Conservation (phyloP, 192 early-diverging fungal species). For the Nowakowskiella sp. region DNA sequence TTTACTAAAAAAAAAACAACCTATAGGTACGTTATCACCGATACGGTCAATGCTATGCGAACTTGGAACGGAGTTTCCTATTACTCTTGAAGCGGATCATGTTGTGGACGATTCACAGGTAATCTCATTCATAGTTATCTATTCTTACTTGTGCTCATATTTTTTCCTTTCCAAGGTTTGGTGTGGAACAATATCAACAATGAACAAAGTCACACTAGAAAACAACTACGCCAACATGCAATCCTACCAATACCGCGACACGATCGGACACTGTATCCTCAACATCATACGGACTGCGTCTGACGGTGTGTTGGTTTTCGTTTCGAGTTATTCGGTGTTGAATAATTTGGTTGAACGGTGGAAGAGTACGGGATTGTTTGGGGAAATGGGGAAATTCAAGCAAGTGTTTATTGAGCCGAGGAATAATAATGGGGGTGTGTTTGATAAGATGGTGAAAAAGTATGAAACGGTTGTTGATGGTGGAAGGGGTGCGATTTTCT, state of each 20-base stretch:
- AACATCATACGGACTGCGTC: slow-evolving; percentile 7
- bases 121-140: too few species aligned
- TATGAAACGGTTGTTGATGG: background rate
- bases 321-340: slow-evolving; percentile 8
- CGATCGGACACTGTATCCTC: too few species aligned
- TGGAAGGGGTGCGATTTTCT: background rate
- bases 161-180: too few species aligned
- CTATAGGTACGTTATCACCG: slow-evolving; percentile 8
- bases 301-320: slow-evolving; percentile 9
- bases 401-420: slow-evolving; percentile 13
- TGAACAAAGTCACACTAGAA: too few species aligned
- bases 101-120: slow-evolving; percentile 13
- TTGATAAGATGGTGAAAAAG: slow-evolving; percentile 11
- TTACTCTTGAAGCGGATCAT: slow-evolving; percentile 13
- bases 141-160: too few species aligned
- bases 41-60: slow-evolving; percentile 9
- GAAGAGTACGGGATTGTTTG: background rate
- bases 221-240: too few species aligned
- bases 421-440: background rate
- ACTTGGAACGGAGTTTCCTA: slow-evolving; percentile 5
- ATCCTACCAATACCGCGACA: too few species aligned
- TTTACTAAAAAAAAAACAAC: background rate
- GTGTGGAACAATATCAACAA: too few species aligned
- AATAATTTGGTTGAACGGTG: slow-evolving; percentile 4
- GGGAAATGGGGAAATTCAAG: background rate